Evolutionary conservation across 306 rosid genomes (phyloP), one percentile per base, ranked within the genome.

Genomic region (Corylus heterophylla): DNA sequence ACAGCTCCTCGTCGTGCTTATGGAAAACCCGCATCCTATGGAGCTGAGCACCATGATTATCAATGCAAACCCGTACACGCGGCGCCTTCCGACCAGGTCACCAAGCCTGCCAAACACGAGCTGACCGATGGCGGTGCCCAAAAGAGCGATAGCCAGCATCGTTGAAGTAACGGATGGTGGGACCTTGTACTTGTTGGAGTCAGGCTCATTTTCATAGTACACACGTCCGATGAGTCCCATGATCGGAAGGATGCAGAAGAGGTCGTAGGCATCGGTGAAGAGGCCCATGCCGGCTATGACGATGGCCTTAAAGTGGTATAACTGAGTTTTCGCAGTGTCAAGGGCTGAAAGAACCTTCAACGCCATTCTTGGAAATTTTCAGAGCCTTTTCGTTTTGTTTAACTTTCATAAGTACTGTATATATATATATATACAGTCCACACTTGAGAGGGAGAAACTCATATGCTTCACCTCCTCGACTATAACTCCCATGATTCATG

Each of bases 281-380:
- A 93, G 90, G 2, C 98, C 96, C 98, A 93, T 91, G 54, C 98
- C 96, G 29, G 96, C 98, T 54, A 93, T 78, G 58, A 89, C 87
- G 31, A 93, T 91, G 61, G 96, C 98, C 74, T 91, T 91, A 89
- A 89, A 93, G 75, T 93, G 98, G 78, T 91, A 93, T 70, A 82
- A 84, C 35, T 93, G 96, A 12, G 92, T 93, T 76, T 22, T 89
- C 0, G 96, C 94, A 3, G 85, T 48, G 86, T 93, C 97, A 0
- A 93, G 94, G 1, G 92, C 90, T 0, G 89, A 89, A 2, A 93
- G 91, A 13, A 93, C 96, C 69, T 80, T 88, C 71, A 90, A 78
- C 82, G 88, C 89, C 86, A 81, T 48, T 72, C n/a, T 44, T 59
- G 37, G 13, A 42, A 42, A 68, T 79, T 88, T 72, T 82, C 88